Evolutionary conservation across 106 monocot species (phyloP).

Genomic region (Dioscorea alata): DNA sequence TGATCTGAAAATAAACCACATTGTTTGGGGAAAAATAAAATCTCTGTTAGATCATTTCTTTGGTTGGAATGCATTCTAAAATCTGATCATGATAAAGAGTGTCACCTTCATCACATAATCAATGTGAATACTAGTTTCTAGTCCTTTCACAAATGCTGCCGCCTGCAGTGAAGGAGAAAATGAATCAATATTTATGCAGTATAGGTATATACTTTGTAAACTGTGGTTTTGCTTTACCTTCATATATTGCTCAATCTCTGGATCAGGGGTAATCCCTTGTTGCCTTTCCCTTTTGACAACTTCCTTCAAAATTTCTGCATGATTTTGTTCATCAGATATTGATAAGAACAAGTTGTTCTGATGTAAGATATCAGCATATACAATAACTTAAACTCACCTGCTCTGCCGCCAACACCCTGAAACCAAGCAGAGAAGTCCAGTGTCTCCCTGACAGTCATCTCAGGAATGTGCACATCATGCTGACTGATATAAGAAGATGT

Average conservation of each 20-base stretch:
- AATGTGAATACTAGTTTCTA: no score
- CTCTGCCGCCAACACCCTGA: conserved; percentile 3
- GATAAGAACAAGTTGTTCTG: not conserved
- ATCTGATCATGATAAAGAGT: no score
- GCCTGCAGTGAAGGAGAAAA: no score
- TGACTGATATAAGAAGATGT: conserved; percentile 6
- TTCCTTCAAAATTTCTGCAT: not conserved
- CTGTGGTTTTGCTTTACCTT: no score
- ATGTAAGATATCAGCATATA: not conserved
- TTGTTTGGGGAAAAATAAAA: no score
- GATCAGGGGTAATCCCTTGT: not conserved
- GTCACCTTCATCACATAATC: no score
- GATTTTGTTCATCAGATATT: not conserved
- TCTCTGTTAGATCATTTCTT: no score
- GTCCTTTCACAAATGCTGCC: no score
- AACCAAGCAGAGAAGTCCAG: conserved; percentile 8
- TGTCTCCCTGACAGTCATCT: conserved; percentile 9
- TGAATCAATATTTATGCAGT: not conserved
- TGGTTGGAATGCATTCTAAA: no score
- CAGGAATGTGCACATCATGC: not conserved
- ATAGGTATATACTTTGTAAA: not conserved
- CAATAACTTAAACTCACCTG: not conserved
- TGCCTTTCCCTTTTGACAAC: not conserved
- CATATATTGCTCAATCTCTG: not conserved
- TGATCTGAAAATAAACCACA: no score